Base-by-base conservation (phyloP, 1,284 basidiomycete genomes). In the Salmacisia buchloeana region DNA sequence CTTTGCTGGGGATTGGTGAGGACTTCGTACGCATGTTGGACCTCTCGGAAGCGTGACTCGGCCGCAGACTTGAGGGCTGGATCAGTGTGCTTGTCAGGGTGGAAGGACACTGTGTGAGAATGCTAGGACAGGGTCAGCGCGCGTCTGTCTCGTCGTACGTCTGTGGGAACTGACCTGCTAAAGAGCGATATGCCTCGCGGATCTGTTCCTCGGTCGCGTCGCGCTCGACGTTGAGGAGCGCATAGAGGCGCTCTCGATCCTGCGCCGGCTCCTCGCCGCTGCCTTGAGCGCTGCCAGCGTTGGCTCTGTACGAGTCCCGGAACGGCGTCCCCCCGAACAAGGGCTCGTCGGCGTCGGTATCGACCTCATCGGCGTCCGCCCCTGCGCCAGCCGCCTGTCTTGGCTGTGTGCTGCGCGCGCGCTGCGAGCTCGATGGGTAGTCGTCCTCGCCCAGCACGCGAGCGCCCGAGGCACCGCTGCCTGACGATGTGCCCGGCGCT, bases 71-170 rank as follows among this genome's bases (percentile, higher is more conserved):
- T 87, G 63, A 83, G 81, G 3, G 80, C 74, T 59, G 85, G 83
- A 70, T 86, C 85, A n/a, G 81, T 83, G 67, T 91, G 89, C 74
- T 88, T 91, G 83, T 92, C 90, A 2, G 90, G 90, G 71, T 92
- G 90, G 63, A 90, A 89, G n/a, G 87, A 80, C n/a, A 91, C 76
- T 45, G 59, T 29, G 15, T 59, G 38, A 46, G 36, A n/a, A n/a
- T n/a, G n/a, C n/a, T n/a, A n/a, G n/a, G 23, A 34, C 2, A 57
- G 15, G 46, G 25, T 39, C 33, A 5, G 25, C n/a, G 34, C n/a
- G 33, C 58, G 58, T 59, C 57, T 31, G 21, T 27, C 15, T n/a
- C n/a, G n/a, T n/a, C n/a, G n/a, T n/a, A n/a, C n/a, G n/a, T n/a
- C n/a, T 33, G 3, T 7, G 13, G 12, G n/a, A 35, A 57, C 64